Conservation (phyloP, 2,329 filamentous ascomycete genomes). For the Xylariaceae sp. region DNA sequence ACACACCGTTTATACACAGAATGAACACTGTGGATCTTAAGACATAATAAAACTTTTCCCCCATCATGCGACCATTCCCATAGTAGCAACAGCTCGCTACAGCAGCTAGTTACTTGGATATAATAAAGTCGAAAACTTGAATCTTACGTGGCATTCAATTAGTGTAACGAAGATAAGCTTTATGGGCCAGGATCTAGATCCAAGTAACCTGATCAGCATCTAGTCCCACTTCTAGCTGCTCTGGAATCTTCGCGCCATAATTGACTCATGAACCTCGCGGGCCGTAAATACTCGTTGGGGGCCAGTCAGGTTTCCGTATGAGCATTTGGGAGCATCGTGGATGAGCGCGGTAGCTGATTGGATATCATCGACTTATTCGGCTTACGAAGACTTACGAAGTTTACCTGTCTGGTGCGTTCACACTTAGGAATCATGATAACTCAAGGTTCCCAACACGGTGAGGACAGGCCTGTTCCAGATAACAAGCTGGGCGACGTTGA, state of each 20-base stretch:
- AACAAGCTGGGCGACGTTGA: slow-evolving; percentile 11
- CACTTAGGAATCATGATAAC: slow-evolving; percentile 5
- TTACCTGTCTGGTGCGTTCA: not conserved
- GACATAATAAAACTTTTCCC: too few relatives aligned
- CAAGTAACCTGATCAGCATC: not conserved
- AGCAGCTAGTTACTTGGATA: not conserved
- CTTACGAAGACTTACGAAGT: not conserved
- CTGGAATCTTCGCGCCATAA: not conserved
- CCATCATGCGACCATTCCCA: too few relatives aligned
- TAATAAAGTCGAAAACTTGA: not conserved
- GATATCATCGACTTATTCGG: not conserved
- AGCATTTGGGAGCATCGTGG: not conserved
- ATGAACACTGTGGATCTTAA: not conserved
- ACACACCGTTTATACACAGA: not conserved
- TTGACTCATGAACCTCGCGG: not conserved
- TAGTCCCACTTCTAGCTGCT: not conserved
- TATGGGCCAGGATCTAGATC: not conserved
- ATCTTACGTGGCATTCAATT: too few relatives aligned
- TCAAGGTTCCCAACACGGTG: slow-evolving; percentile 1
- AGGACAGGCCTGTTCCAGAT: not conserved
- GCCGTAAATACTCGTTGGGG: not conserved
- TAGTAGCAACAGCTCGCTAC: too few relatives aligned
- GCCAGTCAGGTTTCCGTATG: not conserved
- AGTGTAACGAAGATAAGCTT: too few relatives aligned
- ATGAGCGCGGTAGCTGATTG: not conserved